Percentiles rank a stretch among this genome's conserved stretches.
Conservation (phyloP, 169 alveolate species). For the Cryptosporidium ubiquitum region DNA sequence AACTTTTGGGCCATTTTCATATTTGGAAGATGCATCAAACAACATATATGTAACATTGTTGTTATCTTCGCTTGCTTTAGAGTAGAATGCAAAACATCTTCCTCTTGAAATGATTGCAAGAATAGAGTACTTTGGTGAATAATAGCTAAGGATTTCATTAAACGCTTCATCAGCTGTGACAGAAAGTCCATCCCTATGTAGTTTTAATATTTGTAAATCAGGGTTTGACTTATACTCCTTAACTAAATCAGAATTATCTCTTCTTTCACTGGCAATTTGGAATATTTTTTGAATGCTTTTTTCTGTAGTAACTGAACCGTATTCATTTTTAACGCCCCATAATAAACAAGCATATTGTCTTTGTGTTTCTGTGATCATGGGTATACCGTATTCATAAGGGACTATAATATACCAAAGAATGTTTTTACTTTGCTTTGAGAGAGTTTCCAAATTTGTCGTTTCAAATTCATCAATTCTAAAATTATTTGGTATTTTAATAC, state of each 20-base stretch:
- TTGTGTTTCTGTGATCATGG: conserved; percentile 50
- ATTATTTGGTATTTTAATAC: neutral
- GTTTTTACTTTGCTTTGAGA: conserved; percentile 8
- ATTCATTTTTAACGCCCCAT: conserved; percentile 61
- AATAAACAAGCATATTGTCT: conserved; percentile 44
- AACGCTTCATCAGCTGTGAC: conserved; percentile 64
- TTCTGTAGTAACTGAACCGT: conserved; percentile 52
- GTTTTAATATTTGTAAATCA: conserved; percentile 48
- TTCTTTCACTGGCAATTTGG: conserved; percentile 4
- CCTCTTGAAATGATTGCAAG: conserved; percentile 64
- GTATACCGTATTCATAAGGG: conserved; percentile 66
- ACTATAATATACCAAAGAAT: conserved; percentile 43
- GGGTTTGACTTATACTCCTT: conserved; percentile 63
- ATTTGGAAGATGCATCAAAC: conserved; percentile 59
- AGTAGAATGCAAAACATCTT: conserved; percentile 67
- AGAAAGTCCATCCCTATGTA: conserved; percentile 57
- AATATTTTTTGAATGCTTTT: conserved; percentile 30
- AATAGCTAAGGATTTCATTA: conserved; percentile 43
- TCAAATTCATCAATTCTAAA: neutral
- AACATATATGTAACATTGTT: neutral
- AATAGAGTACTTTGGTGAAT: conserved; percentile 42
- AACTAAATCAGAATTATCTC: conserved; percentile 41
- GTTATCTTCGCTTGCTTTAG: conserved; percentile 13
- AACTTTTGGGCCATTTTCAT: conserved; percentile 55
- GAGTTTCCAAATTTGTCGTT: neutral